These are phyloP conservation scores for Calonectria naviculata DNA, from an alignment of 2,329 filamentous ascomycete genomes.

Conservation along the genomic window DNA sequence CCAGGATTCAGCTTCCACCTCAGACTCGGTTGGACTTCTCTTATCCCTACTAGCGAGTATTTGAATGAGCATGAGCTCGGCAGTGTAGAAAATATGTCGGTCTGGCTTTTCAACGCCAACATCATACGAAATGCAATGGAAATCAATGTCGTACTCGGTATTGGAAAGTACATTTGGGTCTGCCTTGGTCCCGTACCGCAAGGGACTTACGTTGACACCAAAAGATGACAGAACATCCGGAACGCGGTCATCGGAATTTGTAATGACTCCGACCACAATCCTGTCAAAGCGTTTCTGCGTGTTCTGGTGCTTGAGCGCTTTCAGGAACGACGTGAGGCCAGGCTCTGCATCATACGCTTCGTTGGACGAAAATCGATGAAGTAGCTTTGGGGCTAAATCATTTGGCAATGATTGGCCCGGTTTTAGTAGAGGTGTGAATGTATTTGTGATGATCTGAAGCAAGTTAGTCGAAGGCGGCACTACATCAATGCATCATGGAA, in stretches of 20 bases:
- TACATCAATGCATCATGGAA: not conserved
- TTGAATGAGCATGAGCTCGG: conserved; percentile 52
- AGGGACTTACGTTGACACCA: conserved; percentile 25
- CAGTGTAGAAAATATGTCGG: conserved; percentile 64
- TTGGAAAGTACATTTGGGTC: not conserved
- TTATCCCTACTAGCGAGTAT: conserved; percentile 18
- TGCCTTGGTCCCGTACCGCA: conserved; percentile 12
- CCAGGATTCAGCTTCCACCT: conserved; percentile 8
- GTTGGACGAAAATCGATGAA: conserved; percentile 27
- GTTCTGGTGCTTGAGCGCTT: not conserved
- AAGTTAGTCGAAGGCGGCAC: not conserved
- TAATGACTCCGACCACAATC: conserved; percentile 31
- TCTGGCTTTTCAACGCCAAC: conserved; percentile 71
- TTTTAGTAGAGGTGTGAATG: conserved; percentile 24
- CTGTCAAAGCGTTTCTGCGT: conserved; percentile 9
- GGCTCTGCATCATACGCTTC: conserved; percentile 25
- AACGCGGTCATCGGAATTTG: conserved; percentile 35
- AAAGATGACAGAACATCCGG: conserved; percentile 32
- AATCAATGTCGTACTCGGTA: conserved; percentile 21
- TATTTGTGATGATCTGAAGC: conserved; percentile 30
- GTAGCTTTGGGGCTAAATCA: conserved; percentile 24
- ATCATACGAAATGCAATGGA: conserved; percentile 67
- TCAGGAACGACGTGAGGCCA: conserved; percentile 14
- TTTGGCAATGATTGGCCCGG: conserved; percentile 8
- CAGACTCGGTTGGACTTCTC: not conserved